Evolutionary conservation across 306 rosid genomes (phyloP), one percentile per base, ranked within the genome.

Genomic region (Delonix regia): DNA sequence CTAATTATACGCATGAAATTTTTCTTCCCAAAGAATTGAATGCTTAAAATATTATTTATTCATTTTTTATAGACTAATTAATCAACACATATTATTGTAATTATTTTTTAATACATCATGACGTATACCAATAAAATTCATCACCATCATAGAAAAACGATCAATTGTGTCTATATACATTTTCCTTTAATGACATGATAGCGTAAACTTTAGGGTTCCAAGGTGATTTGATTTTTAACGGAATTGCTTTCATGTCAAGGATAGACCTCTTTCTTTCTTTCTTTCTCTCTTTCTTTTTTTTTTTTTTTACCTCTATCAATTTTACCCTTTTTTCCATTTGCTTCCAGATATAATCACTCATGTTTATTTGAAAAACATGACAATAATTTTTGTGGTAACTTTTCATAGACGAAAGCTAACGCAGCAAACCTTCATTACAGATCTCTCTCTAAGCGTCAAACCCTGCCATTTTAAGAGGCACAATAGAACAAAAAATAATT

Each of bases 401-500:
- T 76, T 78, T 44, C 80, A 61, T 33, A 18, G 66, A 44, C 49
- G 82, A 82, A 82, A 75, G 9, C 59, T 30, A 71, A 12, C 83
- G 52, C 82, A 76, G 80, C 80, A 76, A 73, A 82, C 83, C 60
- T 70, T 82, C 81, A 62, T 79, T 75, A 75, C 75, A 2, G 25
- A 15, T 62, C 66, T 33, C 77, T 47, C 80, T 66, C 55, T 30
- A 3, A 44, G 47, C 74, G 87, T 82, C 74, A 83, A 89, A 85
- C 81, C 81, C 74, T 60, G 34, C 64, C 19, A 25, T 57, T 2
- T 41, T 10, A 41, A 41, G 41, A 38, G 41, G 41, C 0, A 38
- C 3, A 38, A 38, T 38, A 4, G 41, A 34, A 2, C 6, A 34
- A 34, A 34, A 34, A 2, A 34, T 34, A 34, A n/a, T n/a, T n/a